These are phyloP conservation scores for Nymphaea thermarum DNA, from an alignment of 164 flowering plant species.

Conservation along the genomic window DNA sequence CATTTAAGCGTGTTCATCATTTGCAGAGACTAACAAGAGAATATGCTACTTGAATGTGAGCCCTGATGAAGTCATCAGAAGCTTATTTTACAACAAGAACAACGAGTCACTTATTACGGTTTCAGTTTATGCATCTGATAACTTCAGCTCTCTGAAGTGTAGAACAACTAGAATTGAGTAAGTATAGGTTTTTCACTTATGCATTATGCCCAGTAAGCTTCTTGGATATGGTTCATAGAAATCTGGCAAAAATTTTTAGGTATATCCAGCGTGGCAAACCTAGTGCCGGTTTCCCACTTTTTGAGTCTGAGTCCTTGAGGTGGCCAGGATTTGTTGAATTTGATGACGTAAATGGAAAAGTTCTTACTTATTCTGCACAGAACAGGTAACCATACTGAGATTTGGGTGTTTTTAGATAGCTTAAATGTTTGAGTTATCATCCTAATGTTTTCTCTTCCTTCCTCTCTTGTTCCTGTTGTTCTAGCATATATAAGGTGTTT, in stretches of 20 bases:
- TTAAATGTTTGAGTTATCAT: background rate
- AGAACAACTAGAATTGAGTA: slow-evolving; percentile 96
- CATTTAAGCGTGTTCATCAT: background rate
- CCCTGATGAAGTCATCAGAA: slow-evolving; percentile 91
- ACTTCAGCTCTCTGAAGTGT: slow-evolving; percentile 96
- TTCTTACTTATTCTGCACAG: slow-evolving; percentile 89
- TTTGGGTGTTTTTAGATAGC: too few species aligned
- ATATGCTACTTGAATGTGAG: slow-evolving; percentile 92
- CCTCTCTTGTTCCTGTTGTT: slow-evolving; percentile 2
- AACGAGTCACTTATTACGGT: slow-evolving; percentile 97
- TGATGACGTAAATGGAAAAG: slow-evolving; percentile 99
- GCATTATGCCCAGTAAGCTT: background rate
- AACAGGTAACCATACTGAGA: slow-evolving; percentile 34
- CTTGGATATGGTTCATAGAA: background rate
- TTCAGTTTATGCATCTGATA: slow-evolving; percentile 98
- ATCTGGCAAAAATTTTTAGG: slow-evolving; percentile 18
- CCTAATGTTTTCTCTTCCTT: background rate
- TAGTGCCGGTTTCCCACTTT: slow-evolving; percentile 89
- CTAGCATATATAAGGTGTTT: slow-evolving; percentile 87
- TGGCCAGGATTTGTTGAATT: slow-evolving; percentile 99
- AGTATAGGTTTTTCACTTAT: slow-evolving; percentile 9
- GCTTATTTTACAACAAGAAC: slow-evolving; percentile 93
- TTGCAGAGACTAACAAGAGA: slow-evolving; percentile 80
- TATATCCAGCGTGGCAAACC: slow-evolving; percentile 77
- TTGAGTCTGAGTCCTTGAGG: slow-evolving; percentile 86